Evolutionary conservation across 352 stramenopile species (phyloP).

Genomic region (Globisporangium yorkense): DNA sequence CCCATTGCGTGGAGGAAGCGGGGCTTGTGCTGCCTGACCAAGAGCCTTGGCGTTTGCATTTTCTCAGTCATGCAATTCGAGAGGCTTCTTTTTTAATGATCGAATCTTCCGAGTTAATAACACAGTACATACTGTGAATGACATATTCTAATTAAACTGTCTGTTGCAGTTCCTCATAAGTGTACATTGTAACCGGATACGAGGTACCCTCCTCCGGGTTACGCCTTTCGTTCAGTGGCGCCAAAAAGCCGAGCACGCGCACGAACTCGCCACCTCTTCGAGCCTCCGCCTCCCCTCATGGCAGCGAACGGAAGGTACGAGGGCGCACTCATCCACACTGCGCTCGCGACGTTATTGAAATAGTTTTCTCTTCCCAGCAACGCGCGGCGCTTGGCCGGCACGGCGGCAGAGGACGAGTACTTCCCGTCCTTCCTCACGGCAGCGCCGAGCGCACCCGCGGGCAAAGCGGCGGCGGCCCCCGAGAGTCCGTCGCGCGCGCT

Average conservation of each 20-base stretch:
- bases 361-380: background rate
- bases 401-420: slow-evolving; percentile 57
- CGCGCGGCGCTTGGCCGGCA: slow-evolving; percentile 14
- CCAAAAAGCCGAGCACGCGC: slow-evolving; percentile 5
- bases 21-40: too few species aligned
- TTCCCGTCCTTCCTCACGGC: slow-evolving; percentile 70
- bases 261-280: too few species aligned
- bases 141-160: background rate
- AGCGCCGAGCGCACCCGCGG: slow-evolving; percentile 30
- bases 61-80: too few species aligned
- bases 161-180: background rate
- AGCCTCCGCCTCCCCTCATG: background rate
- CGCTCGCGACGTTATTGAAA: background rate
- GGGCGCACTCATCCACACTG: background rate
- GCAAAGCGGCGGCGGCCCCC: slow-evolving; percentile 37
- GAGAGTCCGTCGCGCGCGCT: slow-evolving; percentile 33
- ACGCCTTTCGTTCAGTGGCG: slow-evolving; percentile 7
- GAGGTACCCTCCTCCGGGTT: background rate
- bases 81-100: too few species aligned
- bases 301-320: slow-evolving; percentile 7
- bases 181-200: too few species aligned
- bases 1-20: too few species aligned
- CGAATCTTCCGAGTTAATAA: background rate
- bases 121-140: background rate
- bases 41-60: too few species aligned